Base-by-base conservation (phyloP, 192 early-diverging fungal species). In the Umbelopsis isabellina region DNA sequence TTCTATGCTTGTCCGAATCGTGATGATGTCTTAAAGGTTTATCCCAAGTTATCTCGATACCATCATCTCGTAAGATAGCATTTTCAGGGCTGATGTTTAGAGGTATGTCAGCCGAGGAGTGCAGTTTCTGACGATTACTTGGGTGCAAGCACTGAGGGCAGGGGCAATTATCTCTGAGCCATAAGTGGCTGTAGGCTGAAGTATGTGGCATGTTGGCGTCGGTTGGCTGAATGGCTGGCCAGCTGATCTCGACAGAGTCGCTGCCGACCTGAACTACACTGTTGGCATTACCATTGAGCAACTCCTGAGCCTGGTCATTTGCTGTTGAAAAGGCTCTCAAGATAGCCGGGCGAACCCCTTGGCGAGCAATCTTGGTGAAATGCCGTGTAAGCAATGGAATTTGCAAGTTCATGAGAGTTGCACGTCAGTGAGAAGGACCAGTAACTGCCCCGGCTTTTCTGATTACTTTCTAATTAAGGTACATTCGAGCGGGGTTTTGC, bases 141-240 rank as follows among this genome's bases (percentile, higher is more conserved):
- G 86, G 84, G 68, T 89, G 88, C 44, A 89, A 66, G 71, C 88
- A 89, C 6, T 67, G 64, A 11, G 83, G 71, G 47, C 88, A 89
- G 18, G 73, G 85, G 67, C 88, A 89, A 50, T 87, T 87, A 67
- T 89, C 88, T 47, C 86, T 73, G 21, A 89, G 82, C 88, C 88
- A 89, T 23, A 88, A 45, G 21, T 74, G 69, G 33, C 77, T 79
- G 27, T 74, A 79, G 20, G 58, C 46, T 35, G 55, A 61, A 61
- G 55, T 61, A 35, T 61, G 55, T 8, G 55, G 55, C 48, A 49
- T 49, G 30, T 1, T 16, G 23, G n/a, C 23, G 9, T 18, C 30
- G 16, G 25, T 16, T 15, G 9, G 0, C 5, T 12, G 12, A 35
- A 30, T n/a, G 11, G 27, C n/a, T 35, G 55, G 18, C 55, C 55